phyloP scores from a whole-genome alignment of 108 stramenopile genomes.

The Mediolabrus comicus region DNA sequence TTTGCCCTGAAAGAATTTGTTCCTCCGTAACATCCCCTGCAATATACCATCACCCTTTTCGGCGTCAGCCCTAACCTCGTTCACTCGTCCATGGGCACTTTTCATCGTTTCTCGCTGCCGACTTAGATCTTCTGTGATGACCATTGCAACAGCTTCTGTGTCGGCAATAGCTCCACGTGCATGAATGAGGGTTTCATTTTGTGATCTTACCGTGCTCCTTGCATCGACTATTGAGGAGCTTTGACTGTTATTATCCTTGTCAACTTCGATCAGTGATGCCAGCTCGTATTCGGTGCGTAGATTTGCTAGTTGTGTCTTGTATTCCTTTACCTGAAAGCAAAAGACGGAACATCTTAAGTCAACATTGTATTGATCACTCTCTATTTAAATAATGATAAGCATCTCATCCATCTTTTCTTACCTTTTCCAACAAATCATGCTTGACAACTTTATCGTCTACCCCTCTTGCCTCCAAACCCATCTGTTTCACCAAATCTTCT shows the following conservation, averaged over 20 bases:
- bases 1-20: background rate
- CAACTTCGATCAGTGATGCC: background rate
- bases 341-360: background rate
- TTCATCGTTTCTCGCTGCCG: background rate
- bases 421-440: background rate
- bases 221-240: background rate
- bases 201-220: background rate
- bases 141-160: background rate
- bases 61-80: background rate
- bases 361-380: background rate
- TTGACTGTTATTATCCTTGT: background rate
- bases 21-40: background rate
- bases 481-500: slow-evolving; percentile 33
- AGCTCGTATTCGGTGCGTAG: background rate
- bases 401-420: background rate
- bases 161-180: background rate
- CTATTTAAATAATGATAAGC: background rate
- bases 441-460: background rate
- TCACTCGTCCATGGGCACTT: background rate
- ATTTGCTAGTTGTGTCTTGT: background rate
- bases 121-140: background rate
- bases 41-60: background rate
- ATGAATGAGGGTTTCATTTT: background rate
- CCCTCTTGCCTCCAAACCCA: slow-evolving; percentile 19
- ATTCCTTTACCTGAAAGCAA: background rate